These are phyloP conservation scores for Stachybotrys chlorohalonatus DNA, from an alignment of 2,329 filamentous ascomycete genomes.

Conservation along the genomic window DNA sequence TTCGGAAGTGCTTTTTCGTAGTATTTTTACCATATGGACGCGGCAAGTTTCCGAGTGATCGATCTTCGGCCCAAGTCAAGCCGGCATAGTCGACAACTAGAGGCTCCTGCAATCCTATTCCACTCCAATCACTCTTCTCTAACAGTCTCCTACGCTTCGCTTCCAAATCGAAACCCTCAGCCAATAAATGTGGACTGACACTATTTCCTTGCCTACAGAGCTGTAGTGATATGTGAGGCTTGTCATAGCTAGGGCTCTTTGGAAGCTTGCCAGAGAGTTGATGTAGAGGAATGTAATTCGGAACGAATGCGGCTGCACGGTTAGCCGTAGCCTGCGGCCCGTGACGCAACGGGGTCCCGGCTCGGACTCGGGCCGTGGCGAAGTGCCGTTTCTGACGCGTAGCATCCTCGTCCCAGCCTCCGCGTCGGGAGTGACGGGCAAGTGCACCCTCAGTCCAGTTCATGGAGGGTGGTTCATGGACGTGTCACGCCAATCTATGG, in stretches of 20 bases:
- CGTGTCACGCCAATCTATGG: neutral
- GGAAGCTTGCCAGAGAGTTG: neutral
- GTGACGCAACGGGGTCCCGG: slow-evolving; percentile 13
- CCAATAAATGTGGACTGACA: too few species aligned
- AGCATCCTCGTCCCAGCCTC: slow-evolving; percentile 20
- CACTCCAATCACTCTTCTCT: slow-evolving; percentile 19
- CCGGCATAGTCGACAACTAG: slow-evolving; percentile 11
- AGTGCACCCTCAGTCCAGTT: slow-evolving; percentile 32
- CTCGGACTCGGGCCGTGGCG: slow-evolving; percentile 21
- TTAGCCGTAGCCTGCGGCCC: slow-evolving; percentile 1
- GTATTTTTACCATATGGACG: neutral
- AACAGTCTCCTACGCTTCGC: slow-evolving; percentile 16
- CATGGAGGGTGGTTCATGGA: slow-evolving; percentile 15
- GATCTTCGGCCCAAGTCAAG: neutral
- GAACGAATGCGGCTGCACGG: slow-evolving; percentile 12
- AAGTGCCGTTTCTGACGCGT: slow-evolving; percentile 28
- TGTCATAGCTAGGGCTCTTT: neutral
- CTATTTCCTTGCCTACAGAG: too few species aligned
- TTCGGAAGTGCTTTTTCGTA: neutral
- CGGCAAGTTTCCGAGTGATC: neutral
- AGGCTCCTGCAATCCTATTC: slow-evolving; percentile 20
- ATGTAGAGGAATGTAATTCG: slow-evolving; percentile 14
- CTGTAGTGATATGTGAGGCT: neutral
- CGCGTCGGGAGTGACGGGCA: slow-evolving; percentile 24
- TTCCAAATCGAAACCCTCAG: slow-evolving; percentile 5